phyloP scores from a whole-genome alignment of 768 basidiomycete species.

The Phylloporus sp. region DNA sequence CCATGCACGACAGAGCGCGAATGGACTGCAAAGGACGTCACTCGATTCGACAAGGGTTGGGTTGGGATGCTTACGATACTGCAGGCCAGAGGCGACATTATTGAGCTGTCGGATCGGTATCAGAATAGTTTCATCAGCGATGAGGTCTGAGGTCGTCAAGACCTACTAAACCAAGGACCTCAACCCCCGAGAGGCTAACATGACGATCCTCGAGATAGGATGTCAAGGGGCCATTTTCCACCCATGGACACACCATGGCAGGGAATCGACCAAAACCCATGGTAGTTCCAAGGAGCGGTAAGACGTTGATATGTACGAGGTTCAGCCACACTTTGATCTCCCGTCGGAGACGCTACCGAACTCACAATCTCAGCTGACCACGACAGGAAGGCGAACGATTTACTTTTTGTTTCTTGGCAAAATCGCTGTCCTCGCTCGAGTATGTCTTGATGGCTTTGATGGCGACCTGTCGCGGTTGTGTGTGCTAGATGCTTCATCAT shows the following conservation, averaged over 20 bases:
- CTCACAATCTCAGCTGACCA: too few relatives aligned
- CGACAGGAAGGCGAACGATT: neutral
- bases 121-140: neutral
- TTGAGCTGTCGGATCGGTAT: slow-evolving; percentile 13
- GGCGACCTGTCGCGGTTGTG: slow-evolving; percentile 18
- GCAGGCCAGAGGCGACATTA: slow-evolving; percentile 24
- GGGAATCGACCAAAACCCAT: slow-evolving; percentile 26
- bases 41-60: neutral
- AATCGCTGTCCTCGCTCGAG: slow-evolving; percentile 6
- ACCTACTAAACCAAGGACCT: slow-evolving; percentile 18
- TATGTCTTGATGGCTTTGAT: slow-evolving; percentile 26
- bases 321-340: slow-evolving; percentile 29
- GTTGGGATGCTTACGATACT: slow-evolving; percentile 18
- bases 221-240: slow-evolving; percentile 26
- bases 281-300: slow-evolving; percentile 28
- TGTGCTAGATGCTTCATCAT: too few relatives aligned
- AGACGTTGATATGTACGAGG: slow-evolving; percentile 28
- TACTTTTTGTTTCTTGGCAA: slow-evolving; percentile 17
- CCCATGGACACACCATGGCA: slow-evolving; percentile 34
- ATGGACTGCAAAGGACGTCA: slow-evolving; percentile 16
- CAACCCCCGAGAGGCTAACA: too few relatives aligned
- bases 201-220: slow-evolving; percentile 17
- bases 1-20: slow-evolving; percentile 20
- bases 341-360: slow-evolving; percentile 20
- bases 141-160: neutral